Base-by-base conservation (phyloP, 2,329 filamentous ascomycete genomes). In the Diaporthe citri region DNA sequence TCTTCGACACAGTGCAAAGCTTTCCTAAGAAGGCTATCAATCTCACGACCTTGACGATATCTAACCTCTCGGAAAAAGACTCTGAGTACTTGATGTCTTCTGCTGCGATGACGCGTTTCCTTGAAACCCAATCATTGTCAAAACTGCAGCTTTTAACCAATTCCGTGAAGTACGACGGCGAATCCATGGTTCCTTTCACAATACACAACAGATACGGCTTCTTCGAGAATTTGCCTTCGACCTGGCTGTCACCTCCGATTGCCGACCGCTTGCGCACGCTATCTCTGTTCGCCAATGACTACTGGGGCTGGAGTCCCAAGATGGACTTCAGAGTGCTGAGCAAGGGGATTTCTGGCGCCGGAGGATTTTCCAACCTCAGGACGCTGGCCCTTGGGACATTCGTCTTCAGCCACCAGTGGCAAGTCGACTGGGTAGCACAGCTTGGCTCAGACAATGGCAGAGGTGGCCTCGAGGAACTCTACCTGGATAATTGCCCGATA, bases 371-470 rank as follows among this genome's bases (percentile, higher is more conserved):
- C 0, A 78, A 81, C 0, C 82, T 88, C 6, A 81, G 82, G 43
- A 80, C 83, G 0, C 80, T 89, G 0, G 79, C 82, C 0, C 76
- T 89, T 0, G 85, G 85, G 0, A 84, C 83, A 1, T 86, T 83
- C 28, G 80, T 82, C 4, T 87, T 89, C 64, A 81, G 82, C 6
- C 82, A 87, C 46, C 82, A 87, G 28, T 85, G 83, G 81, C 87
- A 89, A 71, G 77, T 88, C 0, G 84, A 85, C 13, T 89, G 87
- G 86, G 83, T 89, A 5, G 74, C 85, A 0, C 82, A 82, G 0
- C 80, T 88, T 4, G 80, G 78, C 6, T 17, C 74, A 6, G 57
- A 67, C 4, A 80, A 79, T n/a, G 76, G 74, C 2, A 71, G 51
- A 1, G 78, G 78, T 0, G 86, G 85, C 0, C 79, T 89, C 0